Base-by-base conservation (phyloP, 2,329 filamentous ascomycete species). In the Penicillium paneum region DNA sequence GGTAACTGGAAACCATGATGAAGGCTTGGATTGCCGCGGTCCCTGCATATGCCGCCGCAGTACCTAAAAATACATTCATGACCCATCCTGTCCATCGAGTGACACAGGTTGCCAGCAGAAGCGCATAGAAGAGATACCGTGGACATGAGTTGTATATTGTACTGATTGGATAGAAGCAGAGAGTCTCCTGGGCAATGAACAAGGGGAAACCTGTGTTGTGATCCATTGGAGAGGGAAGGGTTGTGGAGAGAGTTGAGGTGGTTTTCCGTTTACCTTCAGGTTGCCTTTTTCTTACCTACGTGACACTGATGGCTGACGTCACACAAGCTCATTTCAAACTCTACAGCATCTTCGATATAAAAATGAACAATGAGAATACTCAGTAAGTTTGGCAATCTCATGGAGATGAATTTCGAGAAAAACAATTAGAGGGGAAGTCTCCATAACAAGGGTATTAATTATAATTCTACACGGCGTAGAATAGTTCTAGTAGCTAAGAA, bases 141-240 rank as follows among this genome's bases (percentile, higher is more conserved):
- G 69, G 69, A 47, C 69, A 71, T 5, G 62, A 61, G 28, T 68
- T 64, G 42, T 71, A 71, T 26, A 69, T 58, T 3, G 69, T 71
- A 60, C 68, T 71, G 42, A 71, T 68, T 1, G 67, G 69, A 41
- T 71, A 71, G 51, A 54, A 58, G 52, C 69, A 71, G 21, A 67
- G 32, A 2, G 67, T 62, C 57, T 69, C 64, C 41, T 70, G 64
- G 3, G 66, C 68, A 15, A 70, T 52, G 56, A 71, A 69, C 28
- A 66, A 49, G 19, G 60, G 59, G 10, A 26, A 10, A 13, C 13
- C 29, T 10, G 19, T n/a, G 7, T 5, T 17, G 11, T 15, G 2
- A 43, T 54, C 32, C 51, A 54, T 54, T 46, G 11, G 26, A 10
- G 17, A n/a, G 3, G 10, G 8, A n/a, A 24, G 13, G 15, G 1